Base-by-base conservation (phyloP, 129 eudicot genomes). In the Cynara cardunculus region DNA sequence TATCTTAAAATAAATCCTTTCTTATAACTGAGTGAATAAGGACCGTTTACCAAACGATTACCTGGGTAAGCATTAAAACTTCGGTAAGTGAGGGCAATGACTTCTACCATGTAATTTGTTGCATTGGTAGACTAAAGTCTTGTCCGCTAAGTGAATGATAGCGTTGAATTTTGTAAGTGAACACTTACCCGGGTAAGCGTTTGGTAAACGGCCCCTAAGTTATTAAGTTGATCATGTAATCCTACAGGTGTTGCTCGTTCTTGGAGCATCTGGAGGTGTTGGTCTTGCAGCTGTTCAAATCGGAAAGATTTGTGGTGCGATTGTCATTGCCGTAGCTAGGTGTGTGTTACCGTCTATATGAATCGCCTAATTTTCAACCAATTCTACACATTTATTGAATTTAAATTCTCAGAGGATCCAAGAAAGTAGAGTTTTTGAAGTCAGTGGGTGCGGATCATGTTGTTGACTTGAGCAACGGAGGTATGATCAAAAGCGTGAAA, bases 201-300 rank as follows among this genome's bases (percentile, higher is more conserved):
- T n/a, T n/a, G n/a, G n/a, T n/a, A n/a, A n/a, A n/a, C 31, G 3
- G 31, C 31, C 41, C 31, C 31, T 28, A 26, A 69, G 34, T 66
- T 31, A 44, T 28, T 16, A n/a, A 16, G 8, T 1, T 56, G 24
- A 6, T 31, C 12, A 24, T 75, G 30, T 72, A 77, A 70, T 62
- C 76, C 19, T 88, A 77, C 82, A 94, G 97, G 99, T 96, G 49
- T 75, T 96, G 87, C 84, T 96, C 73, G 99, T 96, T 82, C 97
- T 96, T 72, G 98, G 99, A 71, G 99, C 99, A 31, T 97, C 99
- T 16, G 99, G 99, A 84, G 99, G 99, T 71, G 99, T 96, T 62
- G 99, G 99, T 71, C 87, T 96, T 74, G 91, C 99, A 68, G 99
- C 99, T 85, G 95, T 96, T 78, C 99, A 96, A 82, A 96, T 96